Base-by-base conservation (phyloP, 2,329 filamentous ascomycete genomes). In the Fusarium staphyleae region DNA sequence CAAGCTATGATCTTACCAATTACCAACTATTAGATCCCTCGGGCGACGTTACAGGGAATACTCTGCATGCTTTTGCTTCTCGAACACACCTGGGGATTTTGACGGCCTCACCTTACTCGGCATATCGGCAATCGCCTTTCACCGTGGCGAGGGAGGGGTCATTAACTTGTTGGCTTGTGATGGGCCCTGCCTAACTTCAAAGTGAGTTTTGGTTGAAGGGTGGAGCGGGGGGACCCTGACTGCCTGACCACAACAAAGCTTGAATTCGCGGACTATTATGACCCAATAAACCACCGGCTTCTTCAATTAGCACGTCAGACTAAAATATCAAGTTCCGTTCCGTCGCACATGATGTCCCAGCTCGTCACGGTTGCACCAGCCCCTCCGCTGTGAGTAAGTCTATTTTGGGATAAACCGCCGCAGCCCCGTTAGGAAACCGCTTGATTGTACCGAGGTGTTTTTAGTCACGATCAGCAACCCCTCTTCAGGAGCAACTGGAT, bases 381-480 rank as follows among this genome's bases (percentile, higher is more conserved):
- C 37, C 34, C 40, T 43, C 14, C 22, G 37, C 49, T 32, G 15
- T 24, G 37, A 40, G 46, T 26, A 29, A 41, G 33, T 55, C 58
- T 62, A 62, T 61, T 62, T 62, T 62, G 15, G 58, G 58, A 55
- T 47, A 62, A 41, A 48, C 24, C 24, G 42, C 58, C 58, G 54
- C 29, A 16, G 36, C 35, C 34, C 10, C 14, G 15, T 28, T 48
- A 43, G 16, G 16, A 39, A 24, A n/a, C 15, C 14, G 22, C 48
- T 12, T 18, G 22, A 32, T 15, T 19, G 26, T 54, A 44, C 49
- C 29, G 13, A 49, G 52, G 40, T 29, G 16, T 39, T 11, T 3
- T 11, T 3, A 5, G 16, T 26, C 7, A 26, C 11, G 42, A 24
- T 24, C 22, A 24, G 22, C 3, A 24, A 34, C n/a, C n/a, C 19